These are phyloP conservation scores for Chalara sp. DNA, from an alignment of 2,329 filamentous ascomycete species.

Conservation along the genomic window DNA sequence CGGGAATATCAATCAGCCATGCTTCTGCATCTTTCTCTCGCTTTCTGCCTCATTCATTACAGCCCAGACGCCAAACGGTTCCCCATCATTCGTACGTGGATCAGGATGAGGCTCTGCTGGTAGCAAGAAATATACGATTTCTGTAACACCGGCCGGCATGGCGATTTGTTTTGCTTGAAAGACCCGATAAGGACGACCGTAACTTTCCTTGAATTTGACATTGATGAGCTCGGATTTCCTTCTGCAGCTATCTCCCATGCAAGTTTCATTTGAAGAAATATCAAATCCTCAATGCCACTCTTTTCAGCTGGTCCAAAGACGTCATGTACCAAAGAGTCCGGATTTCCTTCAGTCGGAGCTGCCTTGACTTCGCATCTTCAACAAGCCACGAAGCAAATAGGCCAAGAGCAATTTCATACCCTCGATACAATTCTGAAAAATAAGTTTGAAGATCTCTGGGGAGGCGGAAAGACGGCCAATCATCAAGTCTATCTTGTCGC, in stretches of 20 bases:
- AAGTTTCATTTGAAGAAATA: conserved; percentile 5
- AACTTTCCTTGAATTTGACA: conserved; percentile 7
- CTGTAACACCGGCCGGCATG: conserved; percentile 10
- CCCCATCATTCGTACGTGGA: conserved; percentile 6
- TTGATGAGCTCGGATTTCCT: neutral
- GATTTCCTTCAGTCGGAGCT: conserved; percentile 3
- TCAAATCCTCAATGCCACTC: conserved; percentile 10
- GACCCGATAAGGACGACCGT: conserved; percentile 12
- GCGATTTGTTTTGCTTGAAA: conserved; percentile 12
- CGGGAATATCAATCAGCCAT: neutral
- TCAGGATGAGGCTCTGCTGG: conserved; percentile 6
- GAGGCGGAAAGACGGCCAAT: conserved; percentile 1
- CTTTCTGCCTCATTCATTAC: neutral
- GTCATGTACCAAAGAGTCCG: neutral
- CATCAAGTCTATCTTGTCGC: too few species aligned
- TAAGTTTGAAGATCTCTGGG: conserved; percentile 8
- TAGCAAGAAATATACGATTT: conserved; percentile 3
- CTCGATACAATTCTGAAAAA: conserved; percentile 10
- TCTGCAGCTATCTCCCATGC: neutral
- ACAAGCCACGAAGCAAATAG: conserved; percentile 15
- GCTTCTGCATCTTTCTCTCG: conserved; percentile 1
- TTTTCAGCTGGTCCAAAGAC: conserved; percentile 4
- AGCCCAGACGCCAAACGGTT: conserved; percentile 1
- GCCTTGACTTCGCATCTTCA: conserved; percentile 11
- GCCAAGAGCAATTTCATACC: conserved; percentile 11